Base-by-base conservation (phyloP, 371 early-diverging fungal species). In the Capniomyces stellatus region DNA sequence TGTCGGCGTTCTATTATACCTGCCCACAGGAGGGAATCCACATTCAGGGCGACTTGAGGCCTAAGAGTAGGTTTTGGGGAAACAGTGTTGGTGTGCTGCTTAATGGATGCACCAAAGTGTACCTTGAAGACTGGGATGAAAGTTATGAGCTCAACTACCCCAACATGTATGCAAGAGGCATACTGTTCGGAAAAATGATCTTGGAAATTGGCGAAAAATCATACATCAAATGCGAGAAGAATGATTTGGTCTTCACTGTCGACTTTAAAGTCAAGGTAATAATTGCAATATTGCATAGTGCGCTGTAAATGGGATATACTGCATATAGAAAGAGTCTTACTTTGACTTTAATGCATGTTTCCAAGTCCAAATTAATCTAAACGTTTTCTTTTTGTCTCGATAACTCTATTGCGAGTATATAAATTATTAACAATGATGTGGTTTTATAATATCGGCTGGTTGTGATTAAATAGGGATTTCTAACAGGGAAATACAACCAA, bases 261-360 rank as follows among this genome's bases (percentile, higher is more conserved):
- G 93, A 94, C 49, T 95, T 94, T 64, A 87, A 88, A 67, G 83
- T 85, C 52, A 89, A 92, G 79, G 93, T 87, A 71, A n/a, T 59
- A 39, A 54, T 63, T n/a, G n/a, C n/a, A n/a, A n/a, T n/a, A n/a
- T n/a, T n/a, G n/a, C n/a, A n/a, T n/a, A n/a, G n/a, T n/a, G n/a
- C n/a, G n/a, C n/a, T n/a, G n/a, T n/a, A n/a, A n/a, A n/a, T n/a
- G n/a, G n/a, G n/a, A n/a, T n/a, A n/a, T n/a, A n/a, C n/a, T n/a
- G n/a, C n/a, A n/a, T n/a, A n/a, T n/a, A n/a, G n/a, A n/a, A n/a
- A n/a, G n/a, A n/a, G n/a, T n/a, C n/a, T n/a, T n/a, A n/a, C n/a
- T n/a, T n/a, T n/a, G n/a, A n/a, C n/a, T n/a, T n/a, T n/a, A n/a
- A n/a, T n/a, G n/a, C n/a, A n/a, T n/a, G n/a, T n/a, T n/a, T n/a